Conservation (phyloP, 345 rosid species). For the Jatropha curcas region DNA sequence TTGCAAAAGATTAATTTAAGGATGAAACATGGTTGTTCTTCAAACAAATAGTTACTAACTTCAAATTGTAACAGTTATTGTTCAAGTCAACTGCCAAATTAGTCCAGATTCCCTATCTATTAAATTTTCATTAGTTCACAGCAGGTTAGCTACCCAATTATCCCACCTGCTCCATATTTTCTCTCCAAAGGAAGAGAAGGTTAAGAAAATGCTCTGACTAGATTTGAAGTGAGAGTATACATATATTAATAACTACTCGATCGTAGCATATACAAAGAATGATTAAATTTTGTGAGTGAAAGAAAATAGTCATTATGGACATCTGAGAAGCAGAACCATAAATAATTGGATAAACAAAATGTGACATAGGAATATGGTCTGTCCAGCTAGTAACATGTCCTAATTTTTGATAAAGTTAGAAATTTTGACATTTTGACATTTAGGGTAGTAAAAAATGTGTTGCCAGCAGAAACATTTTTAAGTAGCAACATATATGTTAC, state of each 20-base stretch:
- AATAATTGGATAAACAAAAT: not conserved
- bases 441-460: not conserved
- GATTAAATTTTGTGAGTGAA: not conserved
- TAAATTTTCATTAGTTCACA: too few species aligned
- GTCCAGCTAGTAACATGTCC: not conserved
- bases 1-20: not conserved
- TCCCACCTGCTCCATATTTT: not conserved
- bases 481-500: slow-evolving; percentile 35
- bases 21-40: not conserved
- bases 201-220: not conserved
- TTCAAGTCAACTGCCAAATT: too few species aligned
- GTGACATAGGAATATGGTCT: not conserved
- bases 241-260: not conserved
- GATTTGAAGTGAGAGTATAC: not conserved
- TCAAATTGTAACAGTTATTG: too few species aligned
- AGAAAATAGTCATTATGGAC: not conserved
- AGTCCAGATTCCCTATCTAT: not conserved
- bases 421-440: not conserved
- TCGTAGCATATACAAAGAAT: not conserved
- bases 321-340: slow-evolving; percentile 1
- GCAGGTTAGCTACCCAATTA: too few species aligned
- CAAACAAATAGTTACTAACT: not conserved
- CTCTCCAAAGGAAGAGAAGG: not conserved
- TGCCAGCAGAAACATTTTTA: not conserved
- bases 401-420: not conserved